A percentile compares a stretch with the other conserved stretches of the same genome.
Evolutionary conservation across 148 eudicot genomes (phyloP).

Genomic region (Pouteria glomerata): DNA sequence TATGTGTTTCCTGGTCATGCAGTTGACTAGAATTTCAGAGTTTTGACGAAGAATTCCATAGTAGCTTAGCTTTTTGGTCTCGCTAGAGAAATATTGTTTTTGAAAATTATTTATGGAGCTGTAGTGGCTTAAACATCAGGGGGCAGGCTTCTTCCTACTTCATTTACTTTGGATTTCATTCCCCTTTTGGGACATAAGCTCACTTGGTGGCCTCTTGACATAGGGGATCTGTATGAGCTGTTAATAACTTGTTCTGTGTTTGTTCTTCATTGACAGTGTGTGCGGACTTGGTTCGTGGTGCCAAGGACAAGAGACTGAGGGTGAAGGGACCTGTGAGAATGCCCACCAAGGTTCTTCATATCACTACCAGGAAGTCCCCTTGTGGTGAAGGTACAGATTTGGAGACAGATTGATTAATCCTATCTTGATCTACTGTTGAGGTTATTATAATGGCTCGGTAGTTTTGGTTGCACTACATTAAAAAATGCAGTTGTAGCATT

Average conservation of each 20-base stretch:
- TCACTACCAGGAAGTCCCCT: conserved; percentile 89
- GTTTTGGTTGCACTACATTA: neutral
- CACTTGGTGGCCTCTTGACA: neutral
- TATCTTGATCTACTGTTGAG: neutral
- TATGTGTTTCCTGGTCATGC: neutral
- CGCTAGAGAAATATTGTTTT: too few species aligned
- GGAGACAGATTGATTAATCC: neutral
- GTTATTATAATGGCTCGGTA: neutral
- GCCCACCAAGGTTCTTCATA: conserved; percentile 87
- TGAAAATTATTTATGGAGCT: too few species aligned
- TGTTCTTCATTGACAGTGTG: conserved; percentile 42
- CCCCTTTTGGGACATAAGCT: too few species aligned
- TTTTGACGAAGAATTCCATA: neutral
- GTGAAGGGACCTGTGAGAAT: too few species aligned
- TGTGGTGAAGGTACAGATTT: conserved; percentile 86
- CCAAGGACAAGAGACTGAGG: conserved; percentile 91
- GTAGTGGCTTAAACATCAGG: too few species aligned
- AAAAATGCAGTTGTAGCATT: neutral
- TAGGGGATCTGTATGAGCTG: neutral
- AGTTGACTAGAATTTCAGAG: neutral
- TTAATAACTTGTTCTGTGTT: neutral
- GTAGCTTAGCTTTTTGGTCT: neutral
- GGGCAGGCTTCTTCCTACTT: neutral
- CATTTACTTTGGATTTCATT: too few species aligned
- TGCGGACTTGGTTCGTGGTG: conserved; percentile 85